Base-by-base conservation (phyloP, 2,329 filamentous ascomycete genomes). In the Fusarium sarcochroum region DNA sequence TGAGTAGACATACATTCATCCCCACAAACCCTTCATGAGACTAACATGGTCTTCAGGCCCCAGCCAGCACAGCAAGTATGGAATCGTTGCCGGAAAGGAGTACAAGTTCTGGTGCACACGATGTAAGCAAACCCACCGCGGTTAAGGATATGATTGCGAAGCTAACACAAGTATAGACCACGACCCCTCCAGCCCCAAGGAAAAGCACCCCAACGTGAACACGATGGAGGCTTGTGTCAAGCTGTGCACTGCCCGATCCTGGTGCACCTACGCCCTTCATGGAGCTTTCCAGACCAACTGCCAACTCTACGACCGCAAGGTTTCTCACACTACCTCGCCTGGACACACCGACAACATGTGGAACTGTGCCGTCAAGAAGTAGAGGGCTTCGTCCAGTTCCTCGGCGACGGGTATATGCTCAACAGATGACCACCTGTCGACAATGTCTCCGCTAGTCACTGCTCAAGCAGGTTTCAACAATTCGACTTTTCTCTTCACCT, bases 311-410 rank as follows among this genome's bases (percentile, higher is more conserved):
- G 49, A 52, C 10, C 37, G 37, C 38, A 15, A 10, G 38, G 25
- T 34, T 10, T 2, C 9, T 38, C 25, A 32, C 38, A 23, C 49
- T 2, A 35, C 27, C 13, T 13, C 14, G 2, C 49, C 49, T 11
- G 49, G 14, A 4, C 38, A 25, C 3, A 7, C 6, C 3, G 18
- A 11, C 5, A 4, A 10, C 2, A 1, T 8, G 2, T 52, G 49
- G 49, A 52, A 44, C 38, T 52, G 49, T 21, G 49, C 49, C 7
- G 49, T 52, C 11, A 52, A 44, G 38, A 44, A 52, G 37, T 52
- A 25, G 10, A 52, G 27, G 37, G 10, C 9, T 13, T 18, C 15
- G 7, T 13, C 4, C 2, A 5, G 10, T 20, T n/a, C 20, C 23
- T 44, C 10, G 9, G 1, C 3, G 17, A 44, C 7, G 41, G 15